Evolutionary conservation across 148 eudicot genomes (phyloP).

Genomic region (Pharnaceum exiguum): DNA sequence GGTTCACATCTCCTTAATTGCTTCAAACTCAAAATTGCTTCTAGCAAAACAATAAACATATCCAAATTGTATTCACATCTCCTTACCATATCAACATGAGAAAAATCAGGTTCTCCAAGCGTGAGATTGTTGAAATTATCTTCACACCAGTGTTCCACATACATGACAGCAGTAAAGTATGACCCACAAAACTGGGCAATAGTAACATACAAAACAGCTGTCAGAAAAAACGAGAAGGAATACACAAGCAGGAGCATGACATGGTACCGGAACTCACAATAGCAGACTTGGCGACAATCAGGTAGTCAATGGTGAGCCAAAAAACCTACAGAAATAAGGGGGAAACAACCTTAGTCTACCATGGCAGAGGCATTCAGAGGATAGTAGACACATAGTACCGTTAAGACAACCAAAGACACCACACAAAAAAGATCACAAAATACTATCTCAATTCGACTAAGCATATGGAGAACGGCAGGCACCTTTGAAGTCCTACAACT

Average conservation of each 20-base stretch:
- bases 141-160: slow-evolving; percentile 98
- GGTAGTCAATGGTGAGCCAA: slow-evolving; percentile 87
- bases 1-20: background rate
- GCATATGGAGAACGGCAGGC: too few relatives aligned
- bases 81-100: slow-evolving; percentile 73
- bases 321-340: slow-evolving; percentile 50
- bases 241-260: slow-evolving; percentile 2
- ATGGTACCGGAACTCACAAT: slow-evolving; percentile 57
- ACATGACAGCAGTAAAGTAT: slow-evolving; percentile 90
- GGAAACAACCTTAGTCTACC: background rate
- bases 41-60: too few relatives aligned
- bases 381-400: background rate
- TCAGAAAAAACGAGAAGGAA: background rate
- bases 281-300: slow-evolving; percentile 75
- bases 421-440: background rate
- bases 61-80: too few relatives aligned
- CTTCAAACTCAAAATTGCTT: background rate
- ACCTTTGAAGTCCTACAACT: too few relatives aligned
- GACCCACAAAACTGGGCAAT: slow-evolving; percentile 68
- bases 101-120: slow-evolving; percentile 91
- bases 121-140: slow-evolving; percentile 69
- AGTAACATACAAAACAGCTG: background rate
- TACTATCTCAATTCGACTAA: too few relatives aligned
- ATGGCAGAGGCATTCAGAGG: background rate
- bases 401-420: background rate